Evolutionary conservation across 495 filamentous ascomycete genomes (phyloP).

Genomic region (Darksidea phi): DNA sequence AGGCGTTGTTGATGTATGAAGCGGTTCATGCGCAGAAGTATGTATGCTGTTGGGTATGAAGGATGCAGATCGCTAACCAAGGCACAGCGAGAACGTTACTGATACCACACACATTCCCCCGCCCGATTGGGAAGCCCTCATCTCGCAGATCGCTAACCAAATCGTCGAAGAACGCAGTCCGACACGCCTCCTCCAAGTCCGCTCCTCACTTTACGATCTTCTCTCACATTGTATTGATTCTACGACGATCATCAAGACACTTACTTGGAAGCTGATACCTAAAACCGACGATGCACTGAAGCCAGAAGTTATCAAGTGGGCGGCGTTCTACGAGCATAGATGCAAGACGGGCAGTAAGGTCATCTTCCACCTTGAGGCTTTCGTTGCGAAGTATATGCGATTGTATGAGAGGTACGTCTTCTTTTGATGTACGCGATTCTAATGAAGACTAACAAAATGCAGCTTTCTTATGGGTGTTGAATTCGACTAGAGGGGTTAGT

Average conservation of each 20-base stretch:
- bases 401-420: constrained; percentile 70
- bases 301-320: constrained; percentile 90
- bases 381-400: constrained; percentile 97
- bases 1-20: constrained; percentile 92
- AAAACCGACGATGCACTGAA: constrained; percentile 86
- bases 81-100: constrained; percentile 77
- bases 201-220: constrained; percentile 91
- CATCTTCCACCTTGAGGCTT: constrained; percentile 97
- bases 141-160: constrained; percentile 81
- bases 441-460: background rate
- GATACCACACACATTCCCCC: constrained; percentile 87
- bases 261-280: constrained; percentile 87
- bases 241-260: constrained; percentile 84
- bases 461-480: constrained; percentile 93
- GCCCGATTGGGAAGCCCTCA: constrained; percentile 92
- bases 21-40: constrained; percentile 96
- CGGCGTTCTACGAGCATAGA: constrained; percentile 94
- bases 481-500: constrained; percentile 37
- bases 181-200: constrained; percentile 76
- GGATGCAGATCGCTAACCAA: background rate
- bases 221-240: constrained; percentile 95
- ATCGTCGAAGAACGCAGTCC: constrained; percentile 90
- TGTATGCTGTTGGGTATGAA: background rate
- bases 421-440: constrained; percentile 14
- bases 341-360: constrained; percentile 88